Evolutionary conservation across 2,329 filamentous ascomycete genomes (phyloP), one percentile per base, ranked within the genome.

Genomic region (Epichloe brachyelytri): DNA sequence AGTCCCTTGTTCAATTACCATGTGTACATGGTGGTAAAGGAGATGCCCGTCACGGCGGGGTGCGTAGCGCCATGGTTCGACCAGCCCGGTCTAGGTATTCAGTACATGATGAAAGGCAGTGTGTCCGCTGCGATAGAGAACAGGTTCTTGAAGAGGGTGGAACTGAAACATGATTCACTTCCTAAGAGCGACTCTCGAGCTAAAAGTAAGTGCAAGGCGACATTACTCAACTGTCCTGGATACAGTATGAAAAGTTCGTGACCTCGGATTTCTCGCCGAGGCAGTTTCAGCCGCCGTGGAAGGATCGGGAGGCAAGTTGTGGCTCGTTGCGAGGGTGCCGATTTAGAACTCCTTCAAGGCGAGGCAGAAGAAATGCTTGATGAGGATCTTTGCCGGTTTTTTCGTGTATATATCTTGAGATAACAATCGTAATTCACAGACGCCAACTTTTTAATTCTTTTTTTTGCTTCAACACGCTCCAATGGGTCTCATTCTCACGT

Each of bases 21-120:
- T 12, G 48, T 41, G 11, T 49, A 50, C 48, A 36, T 17, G 34
- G 48, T 50, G 5, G 4, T 50, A 4, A 44, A 38, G 34, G 30
- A n/a, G 12, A 6, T 50, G 14, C 3, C 19, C 6, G 48, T 50
- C 34, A 43, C 30, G 40, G 34, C 40, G 8, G 48, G 48, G 12
- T 44, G 40, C 12, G 19, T 50, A 8, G 40, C 48, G 3, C 48
- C 48, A 1, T 50, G 48, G 48, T 50, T 50, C 22, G 40, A 50
- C 30, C 48, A 50, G 15, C 48, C 48, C 5, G 48, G 48, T 2
- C 17, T 37, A n/a, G 48, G 40, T 2, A 10, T 44, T 26, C 48
- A 50, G 33, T 50, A 43, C 14, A 6, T 44, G 6, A 17, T 50
- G 17, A 11, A 44, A 5, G 17, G 19, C 19, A 50, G 19, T 11